Evolutionary conservation across 176 grass and related monocot species (phyloP), one percentile per base, ranked within the genome.

Genomic region (Ampelocalamus luodianensis): DNA sequence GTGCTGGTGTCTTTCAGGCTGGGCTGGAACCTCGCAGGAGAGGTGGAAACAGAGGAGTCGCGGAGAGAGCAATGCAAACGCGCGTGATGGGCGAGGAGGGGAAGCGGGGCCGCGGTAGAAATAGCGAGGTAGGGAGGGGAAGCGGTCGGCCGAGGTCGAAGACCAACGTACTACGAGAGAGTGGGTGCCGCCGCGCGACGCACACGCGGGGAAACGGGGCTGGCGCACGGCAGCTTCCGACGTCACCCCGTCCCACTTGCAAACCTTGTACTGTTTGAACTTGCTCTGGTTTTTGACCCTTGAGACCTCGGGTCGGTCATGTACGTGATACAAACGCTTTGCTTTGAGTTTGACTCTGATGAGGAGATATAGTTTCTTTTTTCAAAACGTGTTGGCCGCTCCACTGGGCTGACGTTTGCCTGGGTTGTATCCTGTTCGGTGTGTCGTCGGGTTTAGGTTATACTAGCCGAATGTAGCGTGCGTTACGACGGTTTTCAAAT

Each of bases 171-270:
- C 68, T 6, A 23, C 42, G 68, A 40, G 43, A 66, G 24, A 66
- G 55, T 72, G 43, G 42, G 65, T 12, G 53, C 18, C 7, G 65
- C 16, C 42, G 9, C 10, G 26, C 10, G 9, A 27, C 43, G 40
- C 40, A 22, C 67, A 63, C 54, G 68, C 34, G 65, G 49, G 14
- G 18, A 44, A 34, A 44, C 23, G 49, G 5, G 49, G 46, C 51
- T 11, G 17, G 44, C 63, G 64, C 65, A 77, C 73, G 65, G 79
- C 65, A 64, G 72, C 62, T 59, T 61, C 79, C 71, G 39, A 77
- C 79, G 56, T 73, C 84, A 86, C 76, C 51, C 3, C 16, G 45
- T 10, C 17, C 61, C 24, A 8, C 18, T 1, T 2, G 10, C 5
- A 18, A 13, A 27, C 61, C 42, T 2, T 18, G 55, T 12, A 8